Percentiles rank a stretch among this genome's conserved stretches.
Evolutionary conservation across 345 rosid species (phyloP).

Genomic region (Bruguiera parviflora): DNA sequence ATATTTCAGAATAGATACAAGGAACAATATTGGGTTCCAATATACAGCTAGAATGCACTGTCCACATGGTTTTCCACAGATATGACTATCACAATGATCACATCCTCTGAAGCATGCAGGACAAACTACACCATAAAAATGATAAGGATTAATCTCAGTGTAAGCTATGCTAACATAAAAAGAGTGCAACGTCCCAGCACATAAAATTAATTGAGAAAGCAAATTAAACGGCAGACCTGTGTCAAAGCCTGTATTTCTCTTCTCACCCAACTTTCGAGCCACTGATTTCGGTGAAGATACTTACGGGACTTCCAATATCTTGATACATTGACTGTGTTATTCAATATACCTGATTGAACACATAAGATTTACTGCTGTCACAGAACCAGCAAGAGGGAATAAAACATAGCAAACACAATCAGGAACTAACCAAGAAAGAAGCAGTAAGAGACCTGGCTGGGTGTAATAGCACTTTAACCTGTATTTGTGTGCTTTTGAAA

Average conservation of each 20-base stretch:
- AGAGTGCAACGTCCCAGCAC: not conserved
- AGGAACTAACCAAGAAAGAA: constrained; percentile 23
- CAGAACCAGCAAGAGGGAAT: not conserved
- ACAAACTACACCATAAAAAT: no score
- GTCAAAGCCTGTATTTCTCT: constrained; percentile 85
- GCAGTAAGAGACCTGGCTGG: constrained; percentile 49
- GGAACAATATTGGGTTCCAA: no score
- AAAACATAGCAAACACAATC: constrained; percentile 5
- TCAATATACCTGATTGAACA: constrained; percentile 52
- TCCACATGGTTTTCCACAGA: no score
- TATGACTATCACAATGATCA: no score
- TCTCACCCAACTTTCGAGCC: constrained; percentile 70
- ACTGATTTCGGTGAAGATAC: constrained; percentile 52
- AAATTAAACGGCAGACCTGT: constrained; percentile 43
- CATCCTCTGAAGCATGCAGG: no score
- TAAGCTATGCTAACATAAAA: not conserved
- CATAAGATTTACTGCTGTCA: constrained; percentile 3
- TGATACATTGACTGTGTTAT: constrained; percentile 38
- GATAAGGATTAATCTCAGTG: not conserved
- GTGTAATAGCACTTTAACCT: constrained; percentile 69
- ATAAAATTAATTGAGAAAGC: not conserved
- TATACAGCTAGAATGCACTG: no score
- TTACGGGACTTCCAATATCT: constrained; percentile 70
- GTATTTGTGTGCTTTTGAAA: constrained; percentile 66
- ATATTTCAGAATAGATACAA: no score